Evolutionary conservation across 2,329 filamentous ascomycete species (phyloP).

Genomic region (Didymella keratinophila): DNA sequence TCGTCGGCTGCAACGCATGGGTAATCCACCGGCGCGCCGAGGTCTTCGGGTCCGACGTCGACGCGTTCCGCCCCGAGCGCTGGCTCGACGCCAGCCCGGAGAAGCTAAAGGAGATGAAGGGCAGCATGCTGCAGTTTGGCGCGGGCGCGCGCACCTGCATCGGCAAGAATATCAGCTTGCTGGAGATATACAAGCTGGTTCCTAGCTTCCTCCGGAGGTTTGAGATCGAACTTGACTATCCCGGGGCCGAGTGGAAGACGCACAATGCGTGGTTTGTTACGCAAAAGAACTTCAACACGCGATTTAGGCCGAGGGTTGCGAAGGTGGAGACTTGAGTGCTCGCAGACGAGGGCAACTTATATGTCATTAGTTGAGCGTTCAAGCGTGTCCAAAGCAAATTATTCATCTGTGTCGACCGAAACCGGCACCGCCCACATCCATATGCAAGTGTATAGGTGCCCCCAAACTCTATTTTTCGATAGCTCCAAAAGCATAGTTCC

Average conservation of each 20-base stretch:
- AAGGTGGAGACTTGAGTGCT: conserved; percentile 1
- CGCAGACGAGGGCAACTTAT: background rate
- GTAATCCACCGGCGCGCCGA: conserved; percentile 73
- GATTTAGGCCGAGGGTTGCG: conserved; percentile 46
- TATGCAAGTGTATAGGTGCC: no score
- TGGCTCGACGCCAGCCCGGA: conserved; percentile 66
- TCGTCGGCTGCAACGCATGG: conserved; percentile 79
- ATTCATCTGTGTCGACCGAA: background rate
- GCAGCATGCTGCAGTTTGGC: conserved; percentile 76
- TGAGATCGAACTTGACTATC: conserved; percentile 58
- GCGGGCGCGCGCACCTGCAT: conserved; percentile 74
- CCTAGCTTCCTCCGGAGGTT: conserved; percentile 69
- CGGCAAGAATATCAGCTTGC: conserved; percentile 62
- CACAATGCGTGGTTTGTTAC: conserved; percentile 64
- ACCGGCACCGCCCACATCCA: background rate
- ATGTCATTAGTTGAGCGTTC: background rate
- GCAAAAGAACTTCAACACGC: conserved; percentile 55
- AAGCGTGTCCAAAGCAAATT: background rate
- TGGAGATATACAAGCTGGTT: conserved; percentile 62
- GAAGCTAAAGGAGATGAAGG: conserved; percentile 71
- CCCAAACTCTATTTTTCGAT: background rate
- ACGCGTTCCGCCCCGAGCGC: conserved; percentile 72
- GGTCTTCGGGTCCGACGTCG: conserved; percentile 73
- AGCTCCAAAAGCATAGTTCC: background rate
- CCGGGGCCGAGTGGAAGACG: conserved; percentile 55